A percentile compares a stretch with the other conserved stretches of the same genome.
phyloP scores from a whole-genome alignment of 768 basidiomycete genomes.

The Hysterangium stoloniferum region DNA sequence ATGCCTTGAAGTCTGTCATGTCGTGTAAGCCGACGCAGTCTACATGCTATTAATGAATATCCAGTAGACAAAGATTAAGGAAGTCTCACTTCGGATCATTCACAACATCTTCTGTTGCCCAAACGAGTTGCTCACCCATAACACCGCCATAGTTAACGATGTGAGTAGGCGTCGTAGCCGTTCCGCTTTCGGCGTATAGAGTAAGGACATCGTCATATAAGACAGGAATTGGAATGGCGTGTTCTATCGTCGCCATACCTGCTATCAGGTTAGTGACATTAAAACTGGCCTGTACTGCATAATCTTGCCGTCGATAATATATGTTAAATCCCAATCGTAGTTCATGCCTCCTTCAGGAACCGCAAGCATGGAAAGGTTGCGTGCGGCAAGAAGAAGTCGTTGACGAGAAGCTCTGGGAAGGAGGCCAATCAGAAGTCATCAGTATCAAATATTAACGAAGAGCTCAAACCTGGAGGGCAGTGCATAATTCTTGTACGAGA shows the following conservation, averaged over 20 bases:
- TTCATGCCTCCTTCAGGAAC: conserved; percentile 78
- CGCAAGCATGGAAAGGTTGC: conserved; percentile 58
- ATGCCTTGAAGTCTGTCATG: no score
- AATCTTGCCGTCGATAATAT: conserved; percentile 69
- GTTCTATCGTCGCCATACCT: conserved; percentile 77
- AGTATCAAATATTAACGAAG: background rate
- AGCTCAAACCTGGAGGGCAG: conserved; percentile 48
- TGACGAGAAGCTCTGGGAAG: conserved; percentile 53
- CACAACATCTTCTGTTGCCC: conserved; percentile 58
- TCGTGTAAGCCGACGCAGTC: no score
- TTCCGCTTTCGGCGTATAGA: conserved; percentile 58
- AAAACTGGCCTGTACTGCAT: no score
- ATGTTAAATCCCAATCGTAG: conserved; percentile 71
- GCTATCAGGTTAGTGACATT: background rate
- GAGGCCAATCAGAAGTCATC: background rate
- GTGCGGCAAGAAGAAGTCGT: conserved; percentile 51
- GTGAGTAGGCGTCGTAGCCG: conserved; percentile 67
- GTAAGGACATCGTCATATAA: conserved; percentile 62
- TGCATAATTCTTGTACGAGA: conserved; percentile 77
- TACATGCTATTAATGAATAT: no score
- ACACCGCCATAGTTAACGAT: conserved; percentile 72
- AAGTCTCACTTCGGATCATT: conserved; percentile 54
- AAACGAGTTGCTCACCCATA: conserved; percentile 59
- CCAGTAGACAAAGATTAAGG: no score
- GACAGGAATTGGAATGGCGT: conserved; percentile 54